Conservation (phyloP, 345 rosid genomes). For the Salix udensis region DNA sequence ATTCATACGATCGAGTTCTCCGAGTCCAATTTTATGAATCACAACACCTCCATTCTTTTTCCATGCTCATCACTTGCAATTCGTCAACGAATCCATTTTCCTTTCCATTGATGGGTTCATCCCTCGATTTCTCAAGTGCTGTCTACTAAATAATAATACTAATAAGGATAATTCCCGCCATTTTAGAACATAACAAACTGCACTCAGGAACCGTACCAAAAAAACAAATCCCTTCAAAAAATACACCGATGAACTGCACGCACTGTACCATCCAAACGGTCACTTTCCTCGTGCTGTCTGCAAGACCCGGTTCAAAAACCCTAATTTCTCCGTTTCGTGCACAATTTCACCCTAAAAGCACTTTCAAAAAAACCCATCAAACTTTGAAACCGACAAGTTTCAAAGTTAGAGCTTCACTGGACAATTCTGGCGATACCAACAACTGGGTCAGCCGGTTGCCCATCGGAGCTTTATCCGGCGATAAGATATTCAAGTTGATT, state of each 20-base stretch:
- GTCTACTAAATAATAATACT: no score
- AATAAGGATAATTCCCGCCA: no score
- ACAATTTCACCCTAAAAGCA: constrained; percentile 2
- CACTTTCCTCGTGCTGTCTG: constrained; percentile 14
- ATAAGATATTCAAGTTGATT: constrained; percentile 67
- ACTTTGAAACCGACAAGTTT: constrained; percentile 18
- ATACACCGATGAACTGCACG: constrained; percentile 40
- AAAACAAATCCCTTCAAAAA: neutral
- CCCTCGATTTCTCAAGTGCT: no score
- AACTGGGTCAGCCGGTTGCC: constrained; percentile 68
- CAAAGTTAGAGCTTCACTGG: constrained; percentile 36
- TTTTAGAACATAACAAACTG: no score
- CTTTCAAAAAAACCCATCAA: constrained; percentile 12
- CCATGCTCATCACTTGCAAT: no score
- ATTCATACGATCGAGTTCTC: no score
- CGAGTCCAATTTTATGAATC: no score
- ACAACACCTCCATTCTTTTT: no score
- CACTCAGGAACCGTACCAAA: no score
- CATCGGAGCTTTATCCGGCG: constrained; percentile 51
- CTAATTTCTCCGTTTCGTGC: constrained; percentile 5
- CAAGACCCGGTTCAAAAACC: constrained; percentile 26
- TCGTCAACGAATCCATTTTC: no score
- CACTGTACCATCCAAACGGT: constrained; percentile 25
- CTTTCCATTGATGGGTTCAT: no score
- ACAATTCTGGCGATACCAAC: constrained; percentile 24